Conservation (phyloP, 768 basidiomycete species). For the Coprinellus aureogranulatus region DNA sequence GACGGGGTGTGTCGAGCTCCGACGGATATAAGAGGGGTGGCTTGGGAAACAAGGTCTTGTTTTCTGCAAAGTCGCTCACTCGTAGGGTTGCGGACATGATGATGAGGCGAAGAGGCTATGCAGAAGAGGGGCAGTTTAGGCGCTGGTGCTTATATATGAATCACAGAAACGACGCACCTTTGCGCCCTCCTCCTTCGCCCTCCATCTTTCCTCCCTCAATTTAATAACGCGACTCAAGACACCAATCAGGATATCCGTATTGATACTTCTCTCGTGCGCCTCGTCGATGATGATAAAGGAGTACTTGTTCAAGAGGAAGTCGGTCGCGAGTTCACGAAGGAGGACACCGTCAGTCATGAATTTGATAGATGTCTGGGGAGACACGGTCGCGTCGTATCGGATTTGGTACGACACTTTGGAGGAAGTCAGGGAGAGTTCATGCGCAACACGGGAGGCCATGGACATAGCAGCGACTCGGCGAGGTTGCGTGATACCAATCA, state of each 20-base stretch:
- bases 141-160: no score
- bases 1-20: constrained; percentile 89
- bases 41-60: constrained; percentile 71
- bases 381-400: constrained; percentile 93
- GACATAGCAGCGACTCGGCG: constrained; percentile 96
- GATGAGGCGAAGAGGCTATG: constrained; percentile 41
- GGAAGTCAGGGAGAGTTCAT: constrained; percentile 82
- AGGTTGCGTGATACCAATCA: constrained; percentile 97
- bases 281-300: constrained; percentile 96
- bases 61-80: constrained; percentile 88
- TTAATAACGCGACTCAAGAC: constrained; percentile 92
- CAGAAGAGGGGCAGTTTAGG: background rate
- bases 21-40: constrained; percentile 91
- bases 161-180: constrained; percentile 71
- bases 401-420: constrained; percentile 94
- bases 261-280: constrained; percentile 97
- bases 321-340: constrained; percentile 84
- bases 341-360: constrained; percentile 99
- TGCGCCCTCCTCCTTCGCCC: constrained; percentile 62
- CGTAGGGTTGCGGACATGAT: constrained; percentile 99
- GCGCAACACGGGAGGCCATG: constrained; percentile 89
- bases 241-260: constrained; percentile 96
- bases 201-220: constrained; percentile 88
- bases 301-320: constrained; percentile 93
- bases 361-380: constrained; percentile 88